phyloP scores from a whole-genome alignment of 805 yeast species.

The Spathaspora passalidarum region DNA sequence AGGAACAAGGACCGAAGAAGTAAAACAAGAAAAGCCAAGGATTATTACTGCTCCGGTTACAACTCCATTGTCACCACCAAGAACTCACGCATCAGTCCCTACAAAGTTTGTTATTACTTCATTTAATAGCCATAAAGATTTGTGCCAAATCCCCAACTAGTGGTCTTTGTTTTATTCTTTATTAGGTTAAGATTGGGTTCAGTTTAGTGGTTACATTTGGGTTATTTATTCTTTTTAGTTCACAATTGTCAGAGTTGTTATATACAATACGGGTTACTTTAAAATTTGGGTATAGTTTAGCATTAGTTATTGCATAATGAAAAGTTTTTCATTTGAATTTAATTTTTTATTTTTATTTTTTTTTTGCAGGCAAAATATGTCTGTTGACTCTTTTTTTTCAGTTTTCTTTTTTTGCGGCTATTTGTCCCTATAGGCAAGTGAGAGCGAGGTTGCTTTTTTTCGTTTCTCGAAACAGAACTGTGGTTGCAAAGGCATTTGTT shows the following conservation, averaged over 20 bases:
- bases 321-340: neutral
- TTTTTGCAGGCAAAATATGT: neutral
- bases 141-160: constrained; percentile 18
- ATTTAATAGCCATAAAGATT: constrained; percentile 24
- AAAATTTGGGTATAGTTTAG: neutral
- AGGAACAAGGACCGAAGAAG: constrained; percentile 5
- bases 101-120: constrained; percentile 33
- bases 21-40: neutral
- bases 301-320: neutral
- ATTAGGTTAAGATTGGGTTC: constrained; percentile 1
- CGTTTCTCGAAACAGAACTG: neutral
- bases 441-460: constrained; percentile 6
- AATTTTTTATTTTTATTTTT: too few relatives aligned
- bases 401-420: constrained; percentile 8
- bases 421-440: constrained; percentile 9
- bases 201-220: neutral
- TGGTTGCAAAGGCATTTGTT: neutral
- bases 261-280: neutral
- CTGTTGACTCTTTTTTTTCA: constrained; percentile 1
- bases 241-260: neutral
- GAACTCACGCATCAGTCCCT: constrained; percentile 3
- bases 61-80: constrained; percentile 2
- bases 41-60: neutral
- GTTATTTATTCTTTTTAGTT: neutral
- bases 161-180: neutral